These are phyloP conservation scores for Cryptosporidium viatorum DNA, from an alignment of 169 alveolate genomes.

Conservation along the genomic window DNA sequence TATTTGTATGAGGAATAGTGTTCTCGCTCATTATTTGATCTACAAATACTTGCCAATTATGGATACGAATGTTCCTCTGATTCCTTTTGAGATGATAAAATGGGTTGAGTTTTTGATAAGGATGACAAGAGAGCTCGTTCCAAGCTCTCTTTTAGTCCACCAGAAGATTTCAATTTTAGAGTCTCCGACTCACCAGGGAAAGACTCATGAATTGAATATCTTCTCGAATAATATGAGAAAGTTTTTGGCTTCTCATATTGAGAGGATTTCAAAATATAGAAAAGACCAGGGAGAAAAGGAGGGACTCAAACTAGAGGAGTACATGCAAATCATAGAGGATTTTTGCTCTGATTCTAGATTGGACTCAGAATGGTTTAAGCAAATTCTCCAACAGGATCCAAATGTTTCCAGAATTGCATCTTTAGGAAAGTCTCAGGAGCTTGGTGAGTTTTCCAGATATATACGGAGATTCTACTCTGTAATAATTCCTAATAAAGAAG, in stretches of 20 bases:
- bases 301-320: conserved; percentile 62
- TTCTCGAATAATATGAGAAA: conserved; percentile 75
- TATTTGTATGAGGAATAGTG: conserved; percentile 50
- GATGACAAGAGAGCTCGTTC: conserved; percentile 70
- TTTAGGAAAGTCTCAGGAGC: neutral
- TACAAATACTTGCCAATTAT: conserved; percentile 19
- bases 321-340: conserved; percentile 13
- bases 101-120: conserved; percentile 83
- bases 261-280: conserved; percentile 70
- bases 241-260: conserved; percentile 60
- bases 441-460: conserved; percentile 26
- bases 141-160: conserved; percentile 70
- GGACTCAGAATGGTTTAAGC: conserved; percentile 24
- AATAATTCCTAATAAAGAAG: neutral
- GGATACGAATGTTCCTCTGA: conserved; percentile 83
- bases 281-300: conserved; percentile 53
- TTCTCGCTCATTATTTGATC: conserved; percentile 29
- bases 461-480: conserved; percentile 48
- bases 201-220: conserved; percentile 71
- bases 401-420: conserved; percentile 16
- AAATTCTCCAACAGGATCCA: conserved; percentile 5
- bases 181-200: conserved; percentile 78
- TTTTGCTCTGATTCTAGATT: conserved; percentile 14
- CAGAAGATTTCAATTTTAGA: conserved; percentile 75
- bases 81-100: conserved; percentile 85